Base-by-base conservation (phyloP, 1,284 basidiomycete species). In the Moniliella sp. region DNA sequence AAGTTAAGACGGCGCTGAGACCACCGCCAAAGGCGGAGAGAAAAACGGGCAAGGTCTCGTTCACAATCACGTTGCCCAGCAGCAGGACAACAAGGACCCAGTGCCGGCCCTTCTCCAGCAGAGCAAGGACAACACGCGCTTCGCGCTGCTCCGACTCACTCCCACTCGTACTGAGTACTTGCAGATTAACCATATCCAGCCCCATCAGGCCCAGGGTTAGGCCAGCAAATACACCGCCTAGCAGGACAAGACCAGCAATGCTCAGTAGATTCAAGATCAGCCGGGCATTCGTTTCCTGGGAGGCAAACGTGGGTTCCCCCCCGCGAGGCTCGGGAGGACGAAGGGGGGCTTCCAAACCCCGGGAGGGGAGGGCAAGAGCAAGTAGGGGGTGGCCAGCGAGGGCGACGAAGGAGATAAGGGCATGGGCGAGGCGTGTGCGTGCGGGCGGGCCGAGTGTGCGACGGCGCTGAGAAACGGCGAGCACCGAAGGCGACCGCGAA, bases 181-280 rank as follows among this genome's bases (percentile, higher is more conserved):
- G 75, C 12, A 93, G 68, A 52, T 91, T 83, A 26, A 93, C 70
- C 47, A 84, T 78, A 50, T 94, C 86, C 12, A 91, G 71, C 1
- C 86, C 84, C 84, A 91, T 91, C 18, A 91, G 67, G 4, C 80
- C 84, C 12, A 93, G 72, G 0, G 83, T 91, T 32, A 91, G 65
- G 4, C 67, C 67, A 0, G 64, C 63, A 48, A 67, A 67, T 15
- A 67, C 48, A 8, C 66, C 67, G 3, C 65, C 64, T 9, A 53
- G 42, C 8, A 56, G 37, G 8, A 57, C 54, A 3, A 57, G 39
- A 18, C 36, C 48, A 15, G 48, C 48, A 29, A 48, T 49, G 25
- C 39, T 43, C 26, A 51, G 35, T 15, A 45, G 39, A 32, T 48
- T 45, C 28, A 51, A 18, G 23, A 39, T 36, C 17, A 51, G 46